Conservation (phyloP, 139 green algal species). For the Bryopsis sp. region DNA sequence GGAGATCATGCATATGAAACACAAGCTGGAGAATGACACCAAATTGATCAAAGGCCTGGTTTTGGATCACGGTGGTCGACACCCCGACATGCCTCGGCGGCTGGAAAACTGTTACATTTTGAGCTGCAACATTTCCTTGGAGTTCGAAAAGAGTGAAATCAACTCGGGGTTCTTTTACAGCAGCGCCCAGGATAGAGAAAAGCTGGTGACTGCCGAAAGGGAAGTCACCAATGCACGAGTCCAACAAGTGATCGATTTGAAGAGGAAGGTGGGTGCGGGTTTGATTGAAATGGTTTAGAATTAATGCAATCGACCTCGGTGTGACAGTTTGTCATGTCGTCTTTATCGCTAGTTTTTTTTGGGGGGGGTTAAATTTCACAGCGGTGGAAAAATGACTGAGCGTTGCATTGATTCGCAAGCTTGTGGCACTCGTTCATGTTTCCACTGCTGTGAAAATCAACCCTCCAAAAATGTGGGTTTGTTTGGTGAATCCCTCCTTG, state of each 20-base stretch:
- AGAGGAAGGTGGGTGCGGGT: conserved; percentile 72
- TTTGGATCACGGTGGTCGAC: conserved; percentile 90
- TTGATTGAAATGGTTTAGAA: conserved; percentile 43
- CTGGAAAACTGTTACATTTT: conserved; percentile 88
- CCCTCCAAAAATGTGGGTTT: too few relatives aligned
- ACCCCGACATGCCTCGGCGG: conserved; percentile 97
- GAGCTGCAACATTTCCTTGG: conserved; percentile 94
- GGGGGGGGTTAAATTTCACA: too few relatives aligned
- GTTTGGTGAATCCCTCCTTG: too few relatives aligned
- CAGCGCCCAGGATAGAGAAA: conserved; percentile 91
- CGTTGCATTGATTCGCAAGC: too few relatives aligned
- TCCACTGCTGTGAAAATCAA: too few relatives aligned
- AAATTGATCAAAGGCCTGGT: conserved; percentile 87
- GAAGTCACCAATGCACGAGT: conserved; percentile 88
- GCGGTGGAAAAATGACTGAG: too few relatives aligned
- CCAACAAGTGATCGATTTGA: conserved; percentile 87
- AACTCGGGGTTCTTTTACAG: conserved; percentile 97
- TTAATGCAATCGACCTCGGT: too few relatives aligned
- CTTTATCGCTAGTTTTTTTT: too few relatives aligned
- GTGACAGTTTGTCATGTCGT: too few relatives aligned
- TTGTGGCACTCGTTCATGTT: too few relatives aligned
- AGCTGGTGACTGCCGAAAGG: conserved; percentile 90
- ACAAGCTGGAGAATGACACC: conserved; percentile 93
- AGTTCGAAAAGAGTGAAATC: conserved; percentile 99
- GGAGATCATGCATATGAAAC: conserved; percentile 97